Evolutionary conservation across 2,329 filamentous ascomycete species (phyloP), one percentile per base, ranked within the genome.

Genomic region (Colletotrichum simmondsii): DNA sequence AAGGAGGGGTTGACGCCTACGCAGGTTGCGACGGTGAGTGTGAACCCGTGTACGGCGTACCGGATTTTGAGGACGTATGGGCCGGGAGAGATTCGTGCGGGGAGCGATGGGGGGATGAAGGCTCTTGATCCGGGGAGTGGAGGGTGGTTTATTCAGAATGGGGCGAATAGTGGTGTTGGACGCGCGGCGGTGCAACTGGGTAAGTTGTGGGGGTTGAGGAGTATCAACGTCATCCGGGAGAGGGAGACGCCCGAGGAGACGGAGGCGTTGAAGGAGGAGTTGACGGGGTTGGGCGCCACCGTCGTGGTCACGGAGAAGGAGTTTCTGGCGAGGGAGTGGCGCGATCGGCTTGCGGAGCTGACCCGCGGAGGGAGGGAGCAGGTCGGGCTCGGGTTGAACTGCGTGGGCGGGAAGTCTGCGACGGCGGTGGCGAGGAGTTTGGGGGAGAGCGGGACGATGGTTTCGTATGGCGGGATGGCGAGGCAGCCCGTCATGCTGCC

Each of bases 71-170:
- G 92, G 69, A 94, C 96, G 80, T 98, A 96, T 79, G 91, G 84
- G 5, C 84, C 84, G 35, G 81, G 83, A 65, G 85, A 85, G 24
- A 80, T 86, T 72, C 82, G 84, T 65, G 81, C 86, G 12, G 84
- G 83, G 37, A 32, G 22, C 2, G 76, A 88, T 61, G 85, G 85
- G 35, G 72, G 37, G 68, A 86, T 89, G 79, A 78, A 79, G 10
- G 80, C 84, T 12, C 86, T 87, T 62, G 81, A 83, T 59, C 78
- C 83, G 26, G 86, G 85, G 62, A 87, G 86, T 70, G 86, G 95
- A 67, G 93, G 97, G 69, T 99, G 96, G 95, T 94, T 98, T 80
- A 92, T 99, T 59, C 97, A 99, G 84, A 99, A 99, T 81, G 97
- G 96, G 8, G 97, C 96, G 52, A 99, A 99, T 83, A 95, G 92